These are phyloP conservation scores for Aspergillus vadensis DNA, from an alignment of 2,329 filamentous ascomycete species.

Conservation along the genomic window DNA sequence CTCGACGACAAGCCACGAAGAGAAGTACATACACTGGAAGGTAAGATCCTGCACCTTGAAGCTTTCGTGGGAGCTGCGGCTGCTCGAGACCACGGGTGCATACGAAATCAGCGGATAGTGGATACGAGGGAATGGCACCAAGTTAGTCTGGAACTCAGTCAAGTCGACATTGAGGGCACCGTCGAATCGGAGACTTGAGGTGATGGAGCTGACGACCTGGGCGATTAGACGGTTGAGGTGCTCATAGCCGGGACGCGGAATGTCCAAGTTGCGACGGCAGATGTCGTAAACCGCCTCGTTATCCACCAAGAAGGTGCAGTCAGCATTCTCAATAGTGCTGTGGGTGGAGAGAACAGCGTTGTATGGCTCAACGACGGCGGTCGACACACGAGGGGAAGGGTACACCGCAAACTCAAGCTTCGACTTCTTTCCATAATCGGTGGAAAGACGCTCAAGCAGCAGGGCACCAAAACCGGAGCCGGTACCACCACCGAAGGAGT, in stretches of 20 bases:
- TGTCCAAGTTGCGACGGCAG: constrained; percentile 65
- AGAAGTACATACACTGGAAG: constrained; percentile 56
- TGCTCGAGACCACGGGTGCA: constrained; percentile 64
- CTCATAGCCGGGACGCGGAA: constrained; percentile 65
- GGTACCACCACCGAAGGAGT: constrained; percentile 69
- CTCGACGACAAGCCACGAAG: not conserved
- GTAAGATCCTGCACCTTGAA: constrained; percentile 79
- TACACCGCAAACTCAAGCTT: constrained; percentile 70
- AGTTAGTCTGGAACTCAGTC: constrained; percentile 70
- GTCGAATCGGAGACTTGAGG: constrained; percentile 65
- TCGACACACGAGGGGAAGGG: constrained; percentile 64
- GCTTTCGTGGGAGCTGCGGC: constrained; percentile 81
- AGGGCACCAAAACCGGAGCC: constrained; percentile 68
- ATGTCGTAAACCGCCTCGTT: constrained; percentile 71
- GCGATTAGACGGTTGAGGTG: constrained; percentile 68
- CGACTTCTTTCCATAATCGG: constrained; percentile 68
- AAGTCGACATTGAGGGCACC: constrained; percentile 68
- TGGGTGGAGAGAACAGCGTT: constrained; percentile 60
- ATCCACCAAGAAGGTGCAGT: constrained; percentile 69
- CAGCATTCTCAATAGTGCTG: constrained; percentile 67
- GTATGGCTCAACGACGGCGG: constrained; percentile 69
- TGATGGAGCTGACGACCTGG: constrained; percentile 69
- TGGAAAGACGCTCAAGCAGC: constrained; percentile 64
- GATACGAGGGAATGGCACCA: constrained; percentile 68
- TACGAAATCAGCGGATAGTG: constrained; percentile 69